Conservation (phyloP, 176 grass and related monocot species). For the Panicum miliaceum region DNA sequence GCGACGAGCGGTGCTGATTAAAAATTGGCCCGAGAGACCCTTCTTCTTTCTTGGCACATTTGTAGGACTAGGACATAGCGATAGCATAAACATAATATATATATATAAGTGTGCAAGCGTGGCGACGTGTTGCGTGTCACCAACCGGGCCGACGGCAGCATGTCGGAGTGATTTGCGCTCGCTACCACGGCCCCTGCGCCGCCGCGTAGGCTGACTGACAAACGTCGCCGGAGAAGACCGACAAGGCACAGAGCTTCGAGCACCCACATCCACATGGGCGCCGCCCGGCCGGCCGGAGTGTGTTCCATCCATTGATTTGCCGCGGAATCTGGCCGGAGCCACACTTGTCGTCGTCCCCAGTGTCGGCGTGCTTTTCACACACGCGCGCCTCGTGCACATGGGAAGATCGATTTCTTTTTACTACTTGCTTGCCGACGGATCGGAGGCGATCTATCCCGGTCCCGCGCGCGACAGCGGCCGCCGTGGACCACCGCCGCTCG, state of each 20-base stretch:
- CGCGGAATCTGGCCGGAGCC: conserved; percentile 4
- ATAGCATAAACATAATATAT: too few relatives aligned
- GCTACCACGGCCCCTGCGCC: neutral
- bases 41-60: neutral
- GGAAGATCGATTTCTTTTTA: neutral
- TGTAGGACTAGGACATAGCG: neutral
- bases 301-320: neutral
- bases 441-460: neutral
- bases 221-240: neutral
- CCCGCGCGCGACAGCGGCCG: too few relatives aligned
- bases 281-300: neutral
- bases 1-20: too few relatives aligned
- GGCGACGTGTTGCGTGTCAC: neutral
- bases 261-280: neutral
- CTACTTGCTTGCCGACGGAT: neutral
- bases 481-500: neutral
- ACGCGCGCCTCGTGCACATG: neutral
- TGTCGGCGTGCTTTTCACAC: neutral
- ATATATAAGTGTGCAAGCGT: neutral
- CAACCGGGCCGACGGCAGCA: neutral
- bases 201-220: neutral
- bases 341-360: neutral
- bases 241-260: neutral
- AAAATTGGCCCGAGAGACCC: too few relatives aligned
- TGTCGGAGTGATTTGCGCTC: conserved; percentile 16